Percentiles rank a stretch among this genome's conserved stretches.
Evolutionary conservation across 2,329 filamentous ascomycete genomes (phyloP).

Genomic region (Aphanocladium album): DNA sequence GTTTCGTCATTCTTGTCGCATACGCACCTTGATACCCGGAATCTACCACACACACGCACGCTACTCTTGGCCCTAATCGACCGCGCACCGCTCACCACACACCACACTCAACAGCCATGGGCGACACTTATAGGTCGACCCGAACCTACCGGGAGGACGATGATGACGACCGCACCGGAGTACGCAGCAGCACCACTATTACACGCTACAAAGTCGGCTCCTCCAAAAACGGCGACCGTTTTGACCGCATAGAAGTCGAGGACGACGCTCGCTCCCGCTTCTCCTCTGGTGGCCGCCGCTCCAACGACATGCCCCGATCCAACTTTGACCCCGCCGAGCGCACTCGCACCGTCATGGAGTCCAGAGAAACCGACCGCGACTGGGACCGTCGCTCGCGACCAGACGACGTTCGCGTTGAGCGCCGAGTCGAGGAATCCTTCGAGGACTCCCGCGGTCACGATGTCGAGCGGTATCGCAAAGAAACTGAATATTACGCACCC

Average conservation of each 20-base stretch:
- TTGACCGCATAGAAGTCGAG: constrained; percentile 40
- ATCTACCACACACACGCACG: background rate
- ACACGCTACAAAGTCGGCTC: constrained; percentile 46
- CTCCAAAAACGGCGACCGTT: constrained; percentile 35
- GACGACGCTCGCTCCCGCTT: constrained; percentile 42
- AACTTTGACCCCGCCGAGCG: constrained; percentile 40
- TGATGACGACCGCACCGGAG: constrained; percentile 36
- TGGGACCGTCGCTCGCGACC: constrained; percentile 39
- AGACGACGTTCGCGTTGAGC: constrained; percentile 48
- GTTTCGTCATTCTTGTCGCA: background rate
- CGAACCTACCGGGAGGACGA: constrained; percentile 30
- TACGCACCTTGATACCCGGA: background rate
- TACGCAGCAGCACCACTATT: constrained; percentile 42
- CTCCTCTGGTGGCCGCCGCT: constrained; percentile 34
- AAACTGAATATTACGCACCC: constrained; percentile 57
- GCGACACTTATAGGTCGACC: constrained; percentile 28
- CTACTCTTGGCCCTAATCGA: background rate
- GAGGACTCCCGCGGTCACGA: constrained; percentile 44
- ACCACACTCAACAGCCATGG: constrained; percentile 21
- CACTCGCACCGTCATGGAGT: constrained; percentile 32
- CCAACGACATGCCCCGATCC: constrained; percentile 45
- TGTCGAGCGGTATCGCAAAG: constrained; percentile 55
- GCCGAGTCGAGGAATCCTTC: constrained; percentile 45
- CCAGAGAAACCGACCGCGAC: constrained; percentile 34
- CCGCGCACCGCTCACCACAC: background rate